Evolutionary conservation across 2,329 filamentous ascomycete species (phyloP), one percentile per base, ranked within the genome.

Genomic region (Mariannaea elegans): DNA sequence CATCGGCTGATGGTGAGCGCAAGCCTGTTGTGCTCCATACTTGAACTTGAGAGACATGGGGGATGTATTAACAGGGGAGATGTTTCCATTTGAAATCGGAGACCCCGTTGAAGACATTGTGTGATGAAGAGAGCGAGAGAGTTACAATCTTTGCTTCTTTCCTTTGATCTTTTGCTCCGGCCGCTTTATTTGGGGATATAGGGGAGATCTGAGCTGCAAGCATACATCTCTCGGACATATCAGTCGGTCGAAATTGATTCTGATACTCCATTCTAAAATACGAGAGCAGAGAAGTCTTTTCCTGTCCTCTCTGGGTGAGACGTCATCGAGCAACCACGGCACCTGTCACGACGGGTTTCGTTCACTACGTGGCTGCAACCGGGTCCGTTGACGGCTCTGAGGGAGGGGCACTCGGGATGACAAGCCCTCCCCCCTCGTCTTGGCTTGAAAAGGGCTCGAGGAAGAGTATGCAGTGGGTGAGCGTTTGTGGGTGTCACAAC

Each of bases 1-100:
- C n/a, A 13, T 24, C 45, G 7, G 32, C 34, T 3, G 61, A 57
- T 23, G 58, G 57, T 44, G 61, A 71, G 32, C 61, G 61, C 59
- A 71, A 70, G 64, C 47, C 54, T 45, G 59, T 54, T 34, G 66
- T 58, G 8, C 56, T 66, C 42, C 60, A 39, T 23, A 27, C 47
- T 44, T 50, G 65, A 59, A 56, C 47, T 53, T n/a, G 44, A n/a
- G 10, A 13, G 23, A 36, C 21, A 48, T 18, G 48, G 38, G 38
- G 21, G 14, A 12, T 19, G 44, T 47, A 42, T 31, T 48, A 32
- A 46, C 31, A 14, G 54, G 39, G 45, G 13, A n/a, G 12, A 38
- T 16, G 18, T 36, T 27, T 45, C 21, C 23, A 19, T 19, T 19
- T 21, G 19, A 27, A 31, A 18, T 13, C 27, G 29, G 47, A 42